These are phyloP conservation scores for Hanseniaspora taiwanica DNA, from an alignment of 805 yeast genomes.

Conservation along the genomic window DNA sequence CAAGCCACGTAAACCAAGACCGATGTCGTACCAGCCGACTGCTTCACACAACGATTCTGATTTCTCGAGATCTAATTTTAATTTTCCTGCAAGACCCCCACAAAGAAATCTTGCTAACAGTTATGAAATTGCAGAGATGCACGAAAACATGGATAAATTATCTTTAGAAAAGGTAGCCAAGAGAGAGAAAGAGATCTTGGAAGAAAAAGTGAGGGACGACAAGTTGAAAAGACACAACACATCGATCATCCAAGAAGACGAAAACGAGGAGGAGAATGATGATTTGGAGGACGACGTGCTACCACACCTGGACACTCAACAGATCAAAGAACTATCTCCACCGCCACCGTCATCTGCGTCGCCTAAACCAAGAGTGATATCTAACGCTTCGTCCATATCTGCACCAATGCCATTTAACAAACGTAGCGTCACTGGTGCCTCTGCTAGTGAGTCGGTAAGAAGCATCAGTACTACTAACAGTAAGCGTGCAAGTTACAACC, in stretches of 20 bases:
- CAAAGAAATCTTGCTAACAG: too few relatives aligned
- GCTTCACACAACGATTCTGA: slow-evolving; percentile 10
- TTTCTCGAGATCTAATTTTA: neutral
- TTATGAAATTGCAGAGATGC: too few relatives aligned
- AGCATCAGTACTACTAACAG: neutral
- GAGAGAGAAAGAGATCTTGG: slow-evolving; percentile 5
- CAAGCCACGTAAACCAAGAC: slow-evolving; percentile 55
- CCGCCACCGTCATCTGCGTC: neutral
- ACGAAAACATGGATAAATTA: too few relatives aligned
- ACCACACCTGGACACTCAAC: too few relatives aligned
- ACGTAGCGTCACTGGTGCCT: slow-evolving; percentile 9
- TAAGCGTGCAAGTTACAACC: neutral
- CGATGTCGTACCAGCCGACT: slow-evolving; percentile 68
- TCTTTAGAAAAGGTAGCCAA: slow-evolving; percentile 8
- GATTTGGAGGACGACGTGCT: too few relatives aligned
- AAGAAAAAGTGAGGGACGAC: neutral
- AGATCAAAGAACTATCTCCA: neutral
- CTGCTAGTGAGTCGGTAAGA: neutral
- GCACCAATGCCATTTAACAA: slow-evolving; percentile 9
- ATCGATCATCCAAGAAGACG: slow-evolving; percentile 6
- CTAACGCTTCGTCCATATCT: slow-evolving; percentile 7
- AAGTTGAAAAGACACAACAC: slow-evolving; percentile 4
- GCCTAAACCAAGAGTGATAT: slow-evolving; percentile 1
- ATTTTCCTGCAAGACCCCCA: too few relatives aligned
- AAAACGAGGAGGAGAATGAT: slow-evolving; percentile 1